Percentiles rank a stretch among this genome's conserved stretches.
Conservation (phyloP, 257 asterid genomes). For the Fraxinus cuspidata region DNA sequence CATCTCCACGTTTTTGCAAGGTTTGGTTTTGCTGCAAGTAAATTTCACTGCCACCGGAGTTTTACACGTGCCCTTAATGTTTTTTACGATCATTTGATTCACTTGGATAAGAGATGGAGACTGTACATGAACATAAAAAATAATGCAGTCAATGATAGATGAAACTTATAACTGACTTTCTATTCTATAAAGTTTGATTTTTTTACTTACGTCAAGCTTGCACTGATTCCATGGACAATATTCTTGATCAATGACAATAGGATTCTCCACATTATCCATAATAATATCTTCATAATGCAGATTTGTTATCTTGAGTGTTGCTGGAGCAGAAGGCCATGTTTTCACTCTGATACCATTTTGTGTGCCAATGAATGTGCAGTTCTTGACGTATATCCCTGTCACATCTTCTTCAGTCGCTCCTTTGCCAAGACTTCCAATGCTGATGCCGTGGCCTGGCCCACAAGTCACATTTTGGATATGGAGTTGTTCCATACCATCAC, state of each 20-base stretch:
- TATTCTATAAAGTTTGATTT: neutral
- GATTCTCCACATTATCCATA: conserved; percentile 35
- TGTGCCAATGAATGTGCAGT: conserved; percentile 36
- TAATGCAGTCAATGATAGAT: neutral
- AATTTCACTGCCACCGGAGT: conserved; percentile 29
- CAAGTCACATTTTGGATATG: conserved; percentile 24
- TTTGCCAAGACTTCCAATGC: conserved; percentile 48
- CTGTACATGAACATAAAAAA: neutral
- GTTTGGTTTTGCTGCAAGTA: conserved; percentile 42
- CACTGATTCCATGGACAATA: conserved; percentile 50
- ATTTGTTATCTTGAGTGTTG: conserved; percentile 23
- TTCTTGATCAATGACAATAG: conserved; percentile 44
- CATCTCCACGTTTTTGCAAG: conserved; percentile 45
- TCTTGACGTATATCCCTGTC: conserved; percentile 25
- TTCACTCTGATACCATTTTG: conserved; percentile 44
- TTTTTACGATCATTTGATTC: conserved; percentile 24
- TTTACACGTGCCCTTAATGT: conserved; percentile 40
- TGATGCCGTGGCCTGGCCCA: conserved; percentile 56
- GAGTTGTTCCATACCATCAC: conserved; percentile 1
- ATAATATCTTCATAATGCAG: conserved; percentile 34
- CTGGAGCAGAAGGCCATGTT: conserved; percentile 54
- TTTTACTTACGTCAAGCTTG: conserved; percentile 25
- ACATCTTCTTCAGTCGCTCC: conserved; percentile 31
- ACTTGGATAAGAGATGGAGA: conserved; percentile 29
- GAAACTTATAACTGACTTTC: neutral